phyloP scores from a whole-genome alignment of 1,139 yeast genomes.

The Pichia sp. region DNA sequence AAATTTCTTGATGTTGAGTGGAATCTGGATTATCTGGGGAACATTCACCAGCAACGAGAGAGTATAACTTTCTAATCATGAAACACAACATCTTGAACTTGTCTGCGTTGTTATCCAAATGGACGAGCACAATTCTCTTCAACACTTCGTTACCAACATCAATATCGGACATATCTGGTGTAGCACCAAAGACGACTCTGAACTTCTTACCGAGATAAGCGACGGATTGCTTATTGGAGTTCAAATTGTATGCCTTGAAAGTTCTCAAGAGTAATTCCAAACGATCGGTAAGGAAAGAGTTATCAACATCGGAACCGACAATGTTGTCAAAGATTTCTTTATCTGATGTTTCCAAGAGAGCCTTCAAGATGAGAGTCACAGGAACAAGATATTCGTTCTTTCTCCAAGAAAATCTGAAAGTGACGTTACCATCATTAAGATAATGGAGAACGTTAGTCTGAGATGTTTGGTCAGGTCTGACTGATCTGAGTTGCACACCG shows the following conservation, averaged over 20 bases:
- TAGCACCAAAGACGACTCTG: conserved; percentile 84
- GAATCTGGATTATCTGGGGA: conserved; percentile 99
- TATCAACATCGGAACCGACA: conserved; percentile 78
- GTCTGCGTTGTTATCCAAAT: conserved; percentile 62
- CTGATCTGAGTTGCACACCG: conserved; percentile 93
- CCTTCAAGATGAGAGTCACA: conserved; percentile 86
- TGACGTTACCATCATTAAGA: conserved; percentile 90
- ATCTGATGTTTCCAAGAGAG: conserved; percentile 84
- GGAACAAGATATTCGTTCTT: conserved; percentile 94
- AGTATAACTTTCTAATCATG: conserved; percentile 91
- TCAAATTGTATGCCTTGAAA: conserved; percentile 71
- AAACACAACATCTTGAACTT: conserved; percentile 82
- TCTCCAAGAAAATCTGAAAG: conserved; percentile 95
- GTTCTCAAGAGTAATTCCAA: conserved; percentile 85
- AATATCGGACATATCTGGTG: conserved; percentile 80
- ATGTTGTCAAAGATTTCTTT: conserved; percentile 94
- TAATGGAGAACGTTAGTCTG: conserved; percentile 96
- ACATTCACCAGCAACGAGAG: conserved; percentile 95
- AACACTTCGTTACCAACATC: conserved; percentile 88
- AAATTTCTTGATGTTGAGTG: conserved; percentile 95
- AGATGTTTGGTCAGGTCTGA: conserved; percentile 94
- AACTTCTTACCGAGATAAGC: conserved; percentile 95
- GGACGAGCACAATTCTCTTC: conserved; percentile 81
- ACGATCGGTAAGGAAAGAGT: conserved; percentile 97
- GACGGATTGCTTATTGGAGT: conserved; percentile 79